phyloP scores from a whole-genome alignment of 768 basidiomycete genomes.

The Brasilioporus rufonigricans region DNA sequence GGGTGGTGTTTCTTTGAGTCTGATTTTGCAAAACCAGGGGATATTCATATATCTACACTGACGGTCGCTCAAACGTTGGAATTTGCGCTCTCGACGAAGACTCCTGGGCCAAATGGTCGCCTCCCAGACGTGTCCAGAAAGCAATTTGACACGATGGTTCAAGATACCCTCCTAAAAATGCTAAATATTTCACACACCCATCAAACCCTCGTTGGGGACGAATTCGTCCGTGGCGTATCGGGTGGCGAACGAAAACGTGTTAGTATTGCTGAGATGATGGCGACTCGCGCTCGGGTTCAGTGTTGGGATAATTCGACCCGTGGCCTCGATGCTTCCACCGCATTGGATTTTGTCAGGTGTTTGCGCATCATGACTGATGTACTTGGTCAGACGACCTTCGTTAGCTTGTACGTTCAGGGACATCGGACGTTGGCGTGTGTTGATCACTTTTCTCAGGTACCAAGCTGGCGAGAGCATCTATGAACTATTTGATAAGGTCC shows the following conservation, averaged over 20 bases:
- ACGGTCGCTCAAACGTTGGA: conserved; percentile 76
- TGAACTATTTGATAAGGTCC: conserved; percentile 81
- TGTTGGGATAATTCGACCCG: conserved; percentile 84
- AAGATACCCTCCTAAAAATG: conserved; percentile 67
- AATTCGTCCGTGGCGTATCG: conserved; percentile 78
- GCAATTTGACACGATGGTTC: conserved; percentile 54
- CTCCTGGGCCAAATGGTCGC: conserved; percentile 71
- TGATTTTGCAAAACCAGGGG: conserved; percentile 48
- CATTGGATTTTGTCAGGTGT: conserved; percentile 79
- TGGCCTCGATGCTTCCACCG: conserved; percentile 83
- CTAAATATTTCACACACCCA: conserved; percentile 82
- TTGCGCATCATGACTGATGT: conserved; percentile 82
- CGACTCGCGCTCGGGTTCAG: conserved; percentile 75
- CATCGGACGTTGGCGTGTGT: not conserved
- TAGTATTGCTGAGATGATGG: conserved; percentile 85
- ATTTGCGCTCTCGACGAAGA: conserved; percentile 71
- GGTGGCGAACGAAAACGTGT: conserved; percentile 82
- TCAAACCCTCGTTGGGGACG: conserved; percentile 81
- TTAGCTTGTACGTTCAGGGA: conserved; percentile 54
- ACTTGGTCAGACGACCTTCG: conserved; percentile 76
- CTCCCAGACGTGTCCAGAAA: conserved; percentile 63
- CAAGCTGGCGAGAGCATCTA: conserved; percentile 83
- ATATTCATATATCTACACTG: conserved; percentile 79
- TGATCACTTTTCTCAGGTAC: conserved; percentile 40
- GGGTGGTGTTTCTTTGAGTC: not conserved